Evolutionary conservation across 2,329 filamentous ascomycete species (phyloP).

Genomic region (Scedosporium aurantiacum): DNA sequence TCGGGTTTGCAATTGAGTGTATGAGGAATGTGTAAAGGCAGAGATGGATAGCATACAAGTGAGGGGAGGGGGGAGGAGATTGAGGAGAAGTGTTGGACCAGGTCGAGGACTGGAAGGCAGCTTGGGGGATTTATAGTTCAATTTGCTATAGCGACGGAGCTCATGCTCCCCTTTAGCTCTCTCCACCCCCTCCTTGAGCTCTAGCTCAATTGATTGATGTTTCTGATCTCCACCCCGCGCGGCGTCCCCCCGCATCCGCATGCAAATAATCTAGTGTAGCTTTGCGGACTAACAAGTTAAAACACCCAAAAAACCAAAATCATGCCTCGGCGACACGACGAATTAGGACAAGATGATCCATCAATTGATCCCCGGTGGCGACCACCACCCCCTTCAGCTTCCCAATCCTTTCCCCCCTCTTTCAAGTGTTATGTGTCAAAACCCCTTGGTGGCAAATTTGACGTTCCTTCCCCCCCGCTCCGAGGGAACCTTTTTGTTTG

Average conservation of each 20-base stretch:
- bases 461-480: background rate
- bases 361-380: background rate
- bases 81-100: background rate
- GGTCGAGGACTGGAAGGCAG: background rate
- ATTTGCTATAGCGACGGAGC: background rate
- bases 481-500: too few relatives aligned
- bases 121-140: background rate
- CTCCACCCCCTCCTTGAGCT: background rate
- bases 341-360: background rate
- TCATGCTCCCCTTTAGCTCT: background rate
- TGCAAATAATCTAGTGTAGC: background rate
- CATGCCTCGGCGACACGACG: background rate
- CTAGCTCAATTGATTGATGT: background rate
- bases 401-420: background rate
- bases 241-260: background rate
- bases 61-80: too few relatives aligned
- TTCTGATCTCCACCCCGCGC: too few relatives aligned
- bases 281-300: constrained; percentile 6
- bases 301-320: constrained; percentile 1
- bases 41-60: too few relatives aligned
- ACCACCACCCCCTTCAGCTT: background rate
- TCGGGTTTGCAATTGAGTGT: too few relatives aligned
- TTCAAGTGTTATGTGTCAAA: background rate
- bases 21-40: too few relatives aligned
- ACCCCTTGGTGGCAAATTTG: background rate